Evolutionary conservation across 2,329 filamentous ascomycete species (phyloP).

Genomic region (Penicillium sp.): DNA sequence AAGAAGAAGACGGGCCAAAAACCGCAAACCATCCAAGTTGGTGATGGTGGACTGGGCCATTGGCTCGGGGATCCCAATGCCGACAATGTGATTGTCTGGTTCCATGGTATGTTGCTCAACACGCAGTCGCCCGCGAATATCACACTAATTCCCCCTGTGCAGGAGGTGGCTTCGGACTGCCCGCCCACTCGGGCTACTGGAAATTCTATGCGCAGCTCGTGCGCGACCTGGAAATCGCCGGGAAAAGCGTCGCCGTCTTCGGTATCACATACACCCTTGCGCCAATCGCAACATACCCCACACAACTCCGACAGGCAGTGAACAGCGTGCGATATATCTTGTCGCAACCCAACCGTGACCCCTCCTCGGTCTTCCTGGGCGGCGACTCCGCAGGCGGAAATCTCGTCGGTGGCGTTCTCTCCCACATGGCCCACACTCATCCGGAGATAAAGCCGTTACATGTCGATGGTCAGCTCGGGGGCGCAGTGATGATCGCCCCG

Average conservation of each 20-base stretch:
- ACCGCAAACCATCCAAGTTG: constrained; percentile 31
- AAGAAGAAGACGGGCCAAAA: constrained; percentile 23
- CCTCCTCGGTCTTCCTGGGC: constrained; percentile 38
- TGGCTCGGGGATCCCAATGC: constrained; percentile 40
- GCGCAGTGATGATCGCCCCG: constrained; percentile 54
- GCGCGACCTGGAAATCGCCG: constrained; percentile 40
- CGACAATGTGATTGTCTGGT: constrained; percentile 41
- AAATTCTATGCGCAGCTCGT: constrained; percentile 48
- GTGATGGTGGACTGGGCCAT: constrained; percentile 36
- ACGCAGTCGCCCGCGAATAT: not conserved
- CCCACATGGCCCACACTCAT: constrained; percentile 53
- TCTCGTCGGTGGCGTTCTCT: constrained; percentile 39
- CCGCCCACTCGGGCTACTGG: constrained; percentile 48
- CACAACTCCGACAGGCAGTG: constrained; percentile 43
- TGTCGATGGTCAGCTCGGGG: constrained; percentile 46
- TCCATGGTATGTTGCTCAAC: constrained; percentile 28
- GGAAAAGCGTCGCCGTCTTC: constrained; percentile 49
- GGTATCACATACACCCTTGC: constrained; percentile 59
- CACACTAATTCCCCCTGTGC: not conserved
- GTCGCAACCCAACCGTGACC: constrained; percentile 32
- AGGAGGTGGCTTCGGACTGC: constrained; percentile 57
- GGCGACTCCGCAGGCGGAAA: constrained; percentile 48
- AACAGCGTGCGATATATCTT: constrained; percentile 41
- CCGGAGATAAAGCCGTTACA: constrained; percentile 46
- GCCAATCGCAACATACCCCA: constrained; percentile 43